These are phyloP conservation scores for Aspergillus niger DNA, from an alignment of 2,329 filamentous ascomycete genomes.

Conservation along the genomic window DNA sequence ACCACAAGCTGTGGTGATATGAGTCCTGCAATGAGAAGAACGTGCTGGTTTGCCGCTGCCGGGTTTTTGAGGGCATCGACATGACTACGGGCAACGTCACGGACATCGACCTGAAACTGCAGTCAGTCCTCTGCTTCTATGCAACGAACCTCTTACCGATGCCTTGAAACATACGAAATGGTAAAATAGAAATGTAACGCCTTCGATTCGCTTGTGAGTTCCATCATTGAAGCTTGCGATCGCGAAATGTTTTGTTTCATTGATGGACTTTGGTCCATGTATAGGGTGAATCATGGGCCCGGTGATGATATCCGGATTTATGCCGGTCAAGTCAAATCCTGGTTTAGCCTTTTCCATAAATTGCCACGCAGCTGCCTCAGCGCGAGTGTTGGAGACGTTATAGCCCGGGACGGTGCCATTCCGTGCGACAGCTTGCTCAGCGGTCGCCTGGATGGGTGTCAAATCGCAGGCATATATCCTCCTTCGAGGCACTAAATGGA, in stretches of 20 bases:
- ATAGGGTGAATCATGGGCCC: constrained; percentile 28
- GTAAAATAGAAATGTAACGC: constrained; percentile 23
- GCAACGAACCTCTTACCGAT: background rate
- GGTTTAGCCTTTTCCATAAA: constrained; percentile 17
- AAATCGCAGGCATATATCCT: background rate
- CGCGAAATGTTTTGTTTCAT: constrained; percentile 26
- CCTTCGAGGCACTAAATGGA: constrained; percentile 10
- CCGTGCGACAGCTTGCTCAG: constrained; percentile 17
- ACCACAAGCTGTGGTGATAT: constrained; percentile 53
- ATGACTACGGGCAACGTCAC: constrained; percentile 16
- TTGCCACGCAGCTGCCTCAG: constrained; percentile 20
- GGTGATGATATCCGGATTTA: constrained; percentile 26
- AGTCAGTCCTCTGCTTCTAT: background rate
- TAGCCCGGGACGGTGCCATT: constrained; percentile 21
- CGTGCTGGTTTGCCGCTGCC: constrained; percentile 34
- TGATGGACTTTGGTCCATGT: constrained; percentile 19
- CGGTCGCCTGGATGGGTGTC: constrained; percentile 17
- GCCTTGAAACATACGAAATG: constrained; percentile 13
- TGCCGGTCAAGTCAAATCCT: constrained; percentile 19
- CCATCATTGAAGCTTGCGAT: constrained; percentile 27
- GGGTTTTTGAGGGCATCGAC: constrained; percentile 14
- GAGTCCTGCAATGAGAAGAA: constrained; percentile 53
- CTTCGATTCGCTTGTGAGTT: constrained; percentile 21
- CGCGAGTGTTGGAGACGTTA: constrained; percentile 19
- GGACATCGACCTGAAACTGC: constrained; percentile 7